Conservation (phyloP, 2,329 filamentous ascomycete genomes). For the Neocucurbitaria cava region DNA sequence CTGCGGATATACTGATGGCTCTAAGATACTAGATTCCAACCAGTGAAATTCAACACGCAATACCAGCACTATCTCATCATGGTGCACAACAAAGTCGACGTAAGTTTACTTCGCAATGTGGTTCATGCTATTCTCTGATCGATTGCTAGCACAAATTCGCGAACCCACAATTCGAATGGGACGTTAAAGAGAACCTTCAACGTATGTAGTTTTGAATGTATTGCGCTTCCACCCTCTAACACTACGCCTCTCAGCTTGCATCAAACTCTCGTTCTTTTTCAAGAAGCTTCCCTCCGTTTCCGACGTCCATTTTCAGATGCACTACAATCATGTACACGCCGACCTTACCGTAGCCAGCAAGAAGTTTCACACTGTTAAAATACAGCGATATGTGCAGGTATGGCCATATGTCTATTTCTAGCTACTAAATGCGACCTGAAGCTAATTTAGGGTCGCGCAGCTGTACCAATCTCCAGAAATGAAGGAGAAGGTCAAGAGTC, state of each 20-base stretch:
- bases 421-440: not conserved
- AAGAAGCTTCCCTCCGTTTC: slow-evolving; percentile 40
- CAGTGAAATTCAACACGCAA: not conserved
- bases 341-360: slow-evolving; percentile 39
- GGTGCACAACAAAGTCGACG: slow-evolving; percentile 19
- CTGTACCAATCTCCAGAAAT: slow-evolving; percentile 30
- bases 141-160: slow-evolving; percentile 30
- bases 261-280: slow-evolving; percentile 42
- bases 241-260: slow-evolving; percentile 22
- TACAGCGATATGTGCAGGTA: slow-evolving; percentile 36
- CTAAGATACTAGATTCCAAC: not conserved
- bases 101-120: not conserved
- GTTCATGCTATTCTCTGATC: not conserved
- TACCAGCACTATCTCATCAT: slow-evolving; percentile 4
- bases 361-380: slow-evolving; percentile 34
- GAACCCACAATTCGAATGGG: slow-evolving; percentile 31
- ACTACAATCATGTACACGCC: slow-evolving; percentile 43
- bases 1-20: not conserved
- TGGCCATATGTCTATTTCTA: not conserved
- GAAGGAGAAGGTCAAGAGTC: slow-evolving; percentile 26
- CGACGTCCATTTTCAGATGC: slow-evolving; percentile 41
- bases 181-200: slow-evolving; percentile 38
- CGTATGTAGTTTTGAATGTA: slow-evolving; percentile 21
- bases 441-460: not conserved
- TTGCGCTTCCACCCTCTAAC: not conserved